These are phyloP conservation scores for Leersia perrieri DNA, from an alignment of 176 grass and related monocot species.

Conservation along the genomic window DNA sequence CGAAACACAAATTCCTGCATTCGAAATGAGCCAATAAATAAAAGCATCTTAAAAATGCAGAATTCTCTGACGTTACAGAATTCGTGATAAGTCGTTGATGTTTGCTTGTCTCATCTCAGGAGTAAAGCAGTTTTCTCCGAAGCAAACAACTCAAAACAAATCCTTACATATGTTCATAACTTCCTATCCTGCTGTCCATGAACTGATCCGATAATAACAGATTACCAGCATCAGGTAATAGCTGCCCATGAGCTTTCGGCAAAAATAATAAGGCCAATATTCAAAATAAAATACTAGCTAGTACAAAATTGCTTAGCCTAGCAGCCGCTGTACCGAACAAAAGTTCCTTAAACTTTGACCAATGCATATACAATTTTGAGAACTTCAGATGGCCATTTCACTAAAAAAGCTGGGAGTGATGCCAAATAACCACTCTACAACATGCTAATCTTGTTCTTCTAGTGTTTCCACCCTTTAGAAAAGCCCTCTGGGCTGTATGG, in stretches of 20 bases:
- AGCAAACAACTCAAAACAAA: too few relatives aligned
- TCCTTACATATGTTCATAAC: too few relatives aligned
- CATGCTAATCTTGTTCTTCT: not conserved
- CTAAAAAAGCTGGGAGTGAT: not conserved
- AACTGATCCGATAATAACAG: too few relatives aligned
- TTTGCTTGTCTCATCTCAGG: not conserved
- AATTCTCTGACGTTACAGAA: not conserved
- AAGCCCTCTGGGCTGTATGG: constrained; percentile 68
- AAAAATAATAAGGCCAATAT: not conserved
- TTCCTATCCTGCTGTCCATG: too few relatives aligned
- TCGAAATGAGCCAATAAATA: not conserved
- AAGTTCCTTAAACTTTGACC: not conserved
- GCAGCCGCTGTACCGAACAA: not conserved
- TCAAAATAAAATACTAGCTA: not conserved
- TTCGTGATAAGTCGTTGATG: not conserved
- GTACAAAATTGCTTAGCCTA: not conserved
- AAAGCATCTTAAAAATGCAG: not conserved
- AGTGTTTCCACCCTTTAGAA: constrained; percentile 72
- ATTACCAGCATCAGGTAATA: not conserved
- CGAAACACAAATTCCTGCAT: not conserved
- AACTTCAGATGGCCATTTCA: not conserved
- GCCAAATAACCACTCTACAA: not conserved
- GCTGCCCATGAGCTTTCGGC: not conserved
- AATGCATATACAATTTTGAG: not conserved
- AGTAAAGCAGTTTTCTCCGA: not conserved